Evolutionary conservation across 2,329 filamentous ascomycete genomes (phyloP).

Genomic region (Stylonectria norvegica): DNA sequence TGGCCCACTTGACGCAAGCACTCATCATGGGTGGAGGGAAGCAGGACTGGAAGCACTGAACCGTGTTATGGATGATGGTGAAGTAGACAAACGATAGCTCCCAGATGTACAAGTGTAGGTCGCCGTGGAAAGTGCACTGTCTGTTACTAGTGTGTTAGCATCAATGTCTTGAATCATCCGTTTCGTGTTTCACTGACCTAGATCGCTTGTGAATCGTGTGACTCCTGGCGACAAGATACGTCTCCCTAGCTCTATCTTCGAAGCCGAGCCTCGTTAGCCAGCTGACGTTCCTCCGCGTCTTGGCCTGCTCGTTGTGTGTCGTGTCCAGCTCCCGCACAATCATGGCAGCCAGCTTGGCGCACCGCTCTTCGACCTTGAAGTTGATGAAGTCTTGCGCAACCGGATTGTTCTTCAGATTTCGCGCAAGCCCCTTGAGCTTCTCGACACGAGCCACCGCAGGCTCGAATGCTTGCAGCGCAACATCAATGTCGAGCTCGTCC

Average conservation of each 20-base stretch:
- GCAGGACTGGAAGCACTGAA: conserved; percentile 80
- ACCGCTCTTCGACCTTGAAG: conserved; percentile 84
- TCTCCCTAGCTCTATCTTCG: conserved; percentile 83
- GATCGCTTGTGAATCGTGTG: conserved; percentile 77
- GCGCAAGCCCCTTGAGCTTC: conserved; percentile 74
- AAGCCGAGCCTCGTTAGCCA: conserved; percentile 87
- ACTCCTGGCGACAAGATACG: conserved; percentile 77
- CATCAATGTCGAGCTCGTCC: conserved; percentile 93
- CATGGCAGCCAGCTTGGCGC: conserved; percentile 69
- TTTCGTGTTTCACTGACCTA: conserved; percentile 50
- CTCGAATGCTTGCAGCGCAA: conserved; percentile 86
- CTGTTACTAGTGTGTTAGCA: conserved; percentile 42
- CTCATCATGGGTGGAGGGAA: conserved; percentile 87
- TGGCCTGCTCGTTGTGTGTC: conserved; percentile 70
- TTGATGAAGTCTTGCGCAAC: conserved; percentile 90
- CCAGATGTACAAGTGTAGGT: conserved; percentile 90
- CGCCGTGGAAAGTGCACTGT: conserved; percentile 92
- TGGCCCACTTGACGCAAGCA: conserved; percentile 97
- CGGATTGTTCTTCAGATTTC: conserved; percentile 76
- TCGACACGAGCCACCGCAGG: conserved; percentile 80
- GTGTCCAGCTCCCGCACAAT: conserved; percentile 75
- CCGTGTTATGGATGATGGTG: conserved; percentile 87
- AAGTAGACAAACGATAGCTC: conserved; percentile 96
- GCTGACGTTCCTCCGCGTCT: conserved; percentile 75
- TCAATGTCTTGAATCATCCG: not conserved